phyloP scores from a whole-genome alignment of 2,329 filamentous ascomycete species.

The Colletotrichum camelliae region DNA sequence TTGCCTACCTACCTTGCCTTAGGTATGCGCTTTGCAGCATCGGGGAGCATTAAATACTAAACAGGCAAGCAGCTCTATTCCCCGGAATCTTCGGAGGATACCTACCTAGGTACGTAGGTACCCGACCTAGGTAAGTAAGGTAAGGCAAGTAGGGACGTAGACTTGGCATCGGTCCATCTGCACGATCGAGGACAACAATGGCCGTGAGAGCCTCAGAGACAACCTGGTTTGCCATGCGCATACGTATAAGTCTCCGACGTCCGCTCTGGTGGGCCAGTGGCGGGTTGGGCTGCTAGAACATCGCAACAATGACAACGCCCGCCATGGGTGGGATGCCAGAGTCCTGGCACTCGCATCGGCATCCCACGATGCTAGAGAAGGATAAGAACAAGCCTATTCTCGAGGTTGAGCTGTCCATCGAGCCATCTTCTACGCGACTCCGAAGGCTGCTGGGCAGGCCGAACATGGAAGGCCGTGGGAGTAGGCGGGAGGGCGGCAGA shows the following conservation, averaged over 20 bases:
- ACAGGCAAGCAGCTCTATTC: not conserved
- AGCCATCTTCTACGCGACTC: slow-evolving; percentile 1
- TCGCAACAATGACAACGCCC: too few species aligned
- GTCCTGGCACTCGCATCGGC: too few species aligned
- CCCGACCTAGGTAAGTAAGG: not conserved
- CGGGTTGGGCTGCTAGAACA: not conserved
- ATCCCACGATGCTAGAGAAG: not conserved
- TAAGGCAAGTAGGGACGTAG: not conserved
- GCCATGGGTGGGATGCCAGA: too few species aligned
- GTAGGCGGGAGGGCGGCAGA: not conserved
- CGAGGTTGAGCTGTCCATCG: not conserved
- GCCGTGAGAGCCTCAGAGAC: not conserved
- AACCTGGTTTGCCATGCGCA: not conserved
- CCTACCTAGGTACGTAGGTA: not conserved
- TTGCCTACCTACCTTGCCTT: not conserved
- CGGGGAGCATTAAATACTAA: not conserved
- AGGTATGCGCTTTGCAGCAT: too few species aligned
- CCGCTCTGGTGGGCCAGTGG: not conserved
- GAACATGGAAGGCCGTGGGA: not conserved
- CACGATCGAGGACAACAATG: not conserved
- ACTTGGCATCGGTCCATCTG: not conserved
- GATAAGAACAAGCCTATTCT: not conserved
- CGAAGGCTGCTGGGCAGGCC: not conserved
- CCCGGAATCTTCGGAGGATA: not conserved
- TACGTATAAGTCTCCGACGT: not conserved